Base-by-base conservation (phyloP, 2,329 filamentous ascomycete genomes). In the Teratosphaeria gauchensis region DNA sequence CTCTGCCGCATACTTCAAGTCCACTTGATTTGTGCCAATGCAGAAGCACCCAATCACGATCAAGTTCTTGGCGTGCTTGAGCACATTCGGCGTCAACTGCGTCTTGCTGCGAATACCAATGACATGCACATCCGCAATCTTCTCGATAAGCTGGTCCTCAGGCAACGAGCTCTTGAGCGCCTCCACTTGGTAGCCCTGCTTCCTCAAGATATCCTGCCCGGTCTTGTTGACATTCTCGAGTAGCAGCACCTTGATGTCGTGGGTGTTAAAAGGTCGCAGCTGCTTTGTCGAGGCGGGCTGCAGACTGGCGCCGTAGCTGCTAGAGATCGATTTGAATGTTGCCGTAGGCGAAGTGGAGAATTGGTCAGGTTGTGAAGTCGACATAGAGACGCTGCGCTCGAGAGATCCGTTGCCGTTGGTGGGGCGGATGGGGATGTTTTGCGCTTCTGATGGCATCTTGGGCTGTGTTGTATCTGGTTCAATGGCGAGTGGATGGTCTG, bases 91-190 rank as follows among this genome's bases (percentile, higher is more conserved):
- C 8, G 86, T 92, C 72, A 99, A 83, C 78, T 94, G 96, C 35
- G 94, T 99, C 80, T 99, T 99, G 60, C 92, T 97, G 64, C 94
- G 89, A 69, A 99, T 97, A 65, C 94, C 94, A 72, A 99, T 94
- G 69, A 97, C 94, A 72, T 99, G 94, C 31, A 96, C 89, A 72
- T 96, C 89, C 62, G 90, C 95, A 71, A 99, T 99, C 82, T 96
- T 99, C 78, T 95, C 87, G 72, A 99, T 95, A 68, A 99, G 83
- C 77, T 97, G 82, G 67, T 94, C 90, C 73, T 99, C 94, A 0
- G 90, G 87, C 58, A 99, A 78, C 35, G 92, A 96, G 63, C 84
- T 86, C 80, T 96, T 99, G 64, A 92, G 77, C 55, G 85, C 84
- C 76, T 99, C 94, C 35, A 99, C 94, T 76, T 99, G 94, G 74